Conservation (phyloP, 1,139 yeast genomes). For the Scheffersomyces lignicola region DNA sequence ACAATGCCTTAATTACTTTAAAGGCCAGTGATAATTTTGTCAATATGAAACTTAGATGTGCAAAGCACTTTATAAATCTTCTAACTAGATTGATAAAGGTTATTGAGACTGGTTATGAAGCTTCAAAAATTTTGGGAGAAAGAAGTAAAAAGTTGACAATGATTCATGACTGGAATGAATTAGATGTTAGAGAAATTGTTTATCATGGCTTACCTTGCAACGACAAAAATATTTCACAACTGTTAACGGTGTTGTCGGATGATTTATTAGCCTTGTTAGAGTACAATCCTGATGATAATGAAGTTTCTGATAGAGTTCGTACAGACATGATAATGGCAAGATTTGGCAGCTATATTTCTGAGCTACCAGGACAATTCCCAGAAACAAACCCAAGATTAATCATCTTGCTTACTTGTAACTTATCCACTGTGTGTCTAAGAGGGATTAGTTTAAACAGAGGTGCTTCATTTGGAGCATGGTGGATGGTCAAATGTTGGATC, state of each 20-base stretch:
- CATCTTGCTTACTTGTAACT: slow-evolving; percentile 52
- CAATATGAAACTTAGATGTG: slow-evolving; percentile 52
- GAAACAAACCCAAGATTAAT: slow-evolving; percentile 57
- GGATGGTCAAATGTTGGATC: slow-evolving; percentile 76
- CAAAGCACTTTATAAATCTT: slow-evolving; percentile 56
- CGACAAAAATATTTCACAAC: slow-evolving; percentile 26
- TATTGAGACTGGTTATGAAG: slow-evolving; percentile 59
- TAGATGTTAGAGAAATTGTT: slow-evolving; percentile 52
- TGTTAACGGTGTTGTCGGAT: slow-evolving; percentile 1
- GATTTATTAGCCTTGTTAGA: slow-evolving; percentile 1
- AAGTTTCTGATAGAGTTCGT: slow-evolving; percentile 17
- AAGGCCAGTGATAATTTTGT: slow-evolving; percentile 55
- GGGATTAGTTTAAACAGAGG: slow-evolving; percentile 63
- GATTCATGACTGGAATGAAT: slow-evolving; percentile 60
- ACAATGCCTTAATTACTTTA: slow-evolving; percentile 29
- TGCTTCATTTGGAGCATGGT: slow-evolving; percentile 72
- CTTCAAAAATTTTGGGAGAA: slow-evolving; percentile 51
- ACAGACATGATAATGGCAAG: slow-evolving; percentile 12
- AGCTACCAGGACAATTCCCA: slow-evolving; percentile 49
- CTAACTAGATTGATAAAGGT: slow-evolving; percentile 59
- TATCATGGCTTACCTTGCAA: slow-evolving; percentile 58
- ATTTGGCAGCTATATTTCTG: slow-evolving; percentile 27
- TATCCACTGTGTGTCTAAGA: slow-evolving; percentile 63
- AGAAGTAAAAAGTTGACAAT: slow-evolving; percentile 49
- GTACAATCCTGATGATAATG: slow-evolving; percentile 18